Evolutionary conservation across 768 basidiomycete species (phyloP).

Genomic region (Mycena olivaceomarginata): DNA sequence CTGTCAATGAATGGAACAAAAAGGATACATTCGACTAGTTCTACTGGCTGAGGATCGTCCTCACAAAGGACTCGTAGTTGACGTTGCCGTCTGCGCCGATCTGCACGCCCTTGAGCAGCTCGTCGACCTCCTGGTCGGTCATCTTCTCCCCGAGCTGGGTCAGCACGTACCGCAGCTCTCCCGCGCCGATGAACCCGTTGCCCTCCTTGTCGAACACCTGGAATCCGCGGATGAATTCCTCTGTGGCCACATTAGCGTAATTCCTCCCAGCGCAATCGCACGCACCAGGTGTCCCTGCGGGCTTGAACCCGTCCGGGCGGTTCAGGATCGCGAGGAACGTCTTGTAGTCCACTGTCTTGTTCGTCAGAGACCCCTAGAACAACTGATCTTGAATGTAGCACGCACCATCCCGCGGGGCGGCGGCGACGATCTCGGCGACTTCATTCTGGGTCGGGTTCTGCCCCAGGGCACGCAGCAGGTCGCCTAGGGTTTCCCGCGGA

Average conservation of each 20-base stretch:
- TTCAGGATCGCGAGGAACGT: conserved; percentile 94
- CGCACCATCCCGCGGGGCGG: conserved; percentile 86
- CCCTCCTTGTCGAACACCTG: conserved; percentile 99
- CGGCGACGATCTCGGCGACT: conserved; percentile 86
- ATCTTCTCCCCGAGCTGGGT: conserved; percentile 99
- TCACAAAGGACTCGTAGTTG: conserved; percentile 98
- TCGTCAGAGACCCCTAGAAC: not conserved
- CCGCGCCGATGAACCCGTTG: conserved; percentile 93
- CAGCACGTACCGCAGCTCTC: conserved; percentile 93
- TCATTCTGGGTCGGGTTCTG: conserved; percentile 99
- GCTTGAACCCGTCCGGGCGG: conserved; percentile 97
- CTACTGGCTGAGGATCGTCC: conserved; percentile 94
- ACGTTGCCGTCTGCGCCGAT: conserved; percentile 95
- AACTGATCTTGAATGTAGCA: not conserved
- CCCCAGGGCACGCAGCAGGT: conserved; percentile 94
- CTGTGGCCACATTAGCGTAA: conserved; percentile 59
- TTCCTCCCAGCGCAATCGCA: conserved; percentile 11
- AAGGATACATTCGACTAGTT: conserved; percentile 5
- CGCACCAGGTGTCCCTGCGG: conserved; percentile 95
- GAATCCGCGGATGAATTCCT: conserved; percentile 99
- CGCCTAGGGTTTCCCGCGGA: conserved; percentile 91
- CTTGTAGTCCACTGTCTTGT: conserved; percentile 85
- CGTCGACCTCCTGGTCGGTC: conserved; percentile 98
- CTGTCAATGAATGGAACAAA: conserved; percentile 13
- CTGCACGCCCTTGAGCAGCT: conserved; percentile 96